These are phyloP conservation scores for Phenoliferia sp. DNA, from an alignment of 1,284 basidiomycete genomes.

Conservation along the genomic window DNA sequence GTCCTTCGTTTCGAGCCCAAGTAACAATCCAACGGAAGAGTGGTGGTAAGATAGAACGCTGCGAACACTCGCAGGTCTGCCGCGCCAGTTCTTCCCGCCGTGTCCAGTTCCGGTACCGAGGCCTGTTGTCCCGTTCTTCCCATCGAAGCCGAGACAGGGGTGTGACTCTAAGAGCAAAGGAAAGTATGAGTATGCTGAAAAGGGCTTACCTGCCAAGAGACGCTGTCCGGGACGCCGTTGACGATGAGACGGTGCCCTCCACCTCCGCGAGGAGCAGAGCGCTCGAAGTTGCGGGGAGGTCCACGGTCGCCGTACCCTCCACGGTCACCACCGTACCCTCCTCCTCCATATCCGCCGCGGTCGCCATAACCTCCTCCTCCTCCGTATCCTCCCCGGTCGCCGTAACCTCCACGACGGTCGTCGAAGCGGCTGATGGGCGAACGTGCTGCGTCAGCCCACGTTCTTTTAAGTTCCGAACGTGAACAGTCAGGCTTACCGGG, in stretches of 20 bases:
- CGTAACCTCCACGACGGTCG: slow-evolving; percentile 12
- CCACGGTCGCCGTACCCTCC: slow-evolving; percentile 17
- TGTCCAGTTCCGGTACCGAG: no score
- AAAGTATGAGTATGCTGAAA: neutral
- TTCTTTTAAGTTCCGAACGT: neutral
- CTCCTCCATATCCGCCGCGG: slow-evolving; percentile 15
- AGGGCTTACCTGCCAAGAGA: slow-evolving; percentile 86
- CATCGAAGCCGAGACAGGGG: neutral
- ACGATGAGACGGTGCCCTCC: slow-evolving; percentile 73
- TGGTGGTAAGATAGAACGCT: no score
- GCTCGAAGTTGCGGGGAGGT: slow-evolving; percentile 6
- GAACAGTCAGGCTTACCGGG: neutral
- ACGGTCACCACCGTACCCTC: slow-evolving; percentile 16
- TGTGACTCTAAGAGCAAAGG: neutral
- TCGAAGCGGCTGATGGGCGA: neutral
- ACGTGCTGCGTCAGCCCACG: neutral
- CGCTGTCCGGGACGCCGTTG: slow-evolving; percentile 79
- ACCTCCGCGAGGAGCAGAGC: slow-evolving; percentile 11
- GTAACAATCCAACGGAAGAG: no score
- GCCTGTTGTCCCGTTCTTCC: no score
- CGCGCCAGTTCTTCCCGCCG: no score
- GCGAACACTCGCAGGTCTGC: no score
- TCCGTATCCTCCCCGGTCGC: slow-evolving; percentile 18
- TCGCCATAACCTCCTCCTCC: slow-evolving; percentile 10
- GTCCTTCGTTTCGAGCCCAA: no score